These are phyloP conservation scores for Claviceps cyperi DNA, from an alignment of 2,329 filamentous ascomycete genomes.

Conservation along the genomic window DNA sequence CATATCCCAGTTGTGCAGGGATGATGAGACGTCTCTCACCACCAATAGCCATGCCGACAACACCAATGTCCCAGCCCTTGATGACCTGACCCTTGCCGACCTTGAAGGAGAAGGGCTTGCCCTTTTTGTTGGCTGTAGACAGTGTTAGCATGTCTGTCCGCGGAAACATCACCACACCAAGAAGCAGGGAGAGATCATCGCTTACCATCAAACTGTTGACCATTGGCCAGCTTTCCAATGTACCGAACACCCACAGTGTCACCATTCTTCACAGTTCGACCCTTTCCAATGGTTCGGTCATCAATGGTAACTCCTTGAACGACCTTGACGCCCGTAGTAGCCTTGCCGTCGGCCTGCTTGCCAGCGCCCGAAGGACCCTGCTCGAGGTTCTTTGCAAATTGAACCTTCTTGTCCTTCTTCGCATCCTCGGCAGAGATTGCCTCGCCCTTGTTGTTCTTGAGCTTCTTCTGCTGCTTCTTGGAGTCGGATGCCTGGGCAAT, in stretches of 20 bases:
- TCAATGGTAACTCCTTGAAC: conserved; percentile 86
- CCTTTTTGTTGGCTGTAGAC: conserved; percentile 82
- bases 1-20: conserved; percentile 77
- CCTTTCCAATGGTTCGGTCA: conserved; percentile 83
- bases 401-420: conserved; percentile 76
- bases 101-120: conserved; percentile 94
- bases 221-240: conserved; percentile 90
- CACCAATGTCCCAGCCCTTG: conserved; percentile 95
- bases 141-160: neutral
- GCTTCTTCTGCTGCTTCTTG: conserved; percentile 96
- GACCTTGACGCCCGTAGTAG: conserved; percentile 54
- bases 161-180: neutral
- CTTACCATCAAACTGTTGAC: conserved; percentile 89
- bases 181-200: conserved; percentile 10
- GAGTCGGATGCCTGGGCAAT: conserved; percentile 63
- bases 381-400: conserved; percentile 98
- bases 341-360: conserved; percentile 24
- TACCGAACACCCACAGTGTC: conserved; percentile 90
- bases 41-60: conserved; percentile 82
- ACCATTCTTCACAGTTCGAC: conserved; percentile 75
- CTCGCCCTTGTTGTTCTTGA: conserved; percentile 96
- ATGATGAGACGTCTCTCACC: conserved; percentile 89
- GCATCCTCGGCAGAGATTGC: conserved; percentile 49
- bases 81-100: conserved; percentile 91
- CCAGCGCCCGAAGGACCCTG: conserved; percentile 75